Percentiles rank a stretch among this genome's conserved stretches.
Conservation (phyloP, 441 rosid species). For the Biscutella laevigata region DNA sequence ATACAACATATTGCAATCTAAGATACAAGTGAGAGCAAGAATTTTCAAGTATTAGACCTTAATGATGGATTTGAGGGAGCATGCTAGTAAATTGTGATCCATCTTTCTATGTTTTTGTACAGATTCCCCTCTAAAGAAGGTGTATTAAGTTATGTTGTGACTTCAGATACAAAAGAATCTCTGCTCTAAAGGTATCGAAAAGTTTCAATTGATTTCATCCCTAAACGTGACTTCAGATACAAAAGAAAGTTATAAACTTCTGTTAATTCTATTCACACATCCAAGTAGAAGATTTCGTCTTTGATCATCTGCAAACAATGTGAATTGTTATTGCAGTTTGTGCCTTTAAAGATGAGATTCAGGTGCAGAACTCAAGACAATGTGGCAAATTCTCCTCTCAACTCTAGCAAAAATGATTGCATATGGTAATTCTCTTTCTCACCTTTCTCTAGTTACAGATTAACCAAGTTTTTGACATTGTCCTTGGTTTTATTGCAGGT, state of each 20-base stretch:
- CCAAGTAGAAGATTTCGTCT: not conserved
- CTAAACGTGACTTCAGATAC: conserved; percentile 81
- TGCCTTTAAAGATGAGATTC: conserved; percentile 49
- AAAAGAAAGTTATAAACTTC: conserved; percentile 56
- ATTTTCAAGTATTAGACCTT: not conserved
- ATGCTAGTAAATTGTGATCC: not conserved
- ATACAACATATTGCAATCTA: conserved; percentile 77
- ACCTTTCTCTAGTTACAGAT: not conserved
- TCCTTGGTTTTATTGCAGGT: conserved; percentile 39
- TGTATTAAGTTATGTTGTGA: conserved; percentile 50
- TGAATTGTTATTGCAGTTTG: conserved; percentile 36
- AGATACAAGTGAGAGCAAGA: conserved; percentile 48
- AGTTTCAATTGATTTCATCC: no score
- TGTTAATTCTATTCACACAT: not conserved
- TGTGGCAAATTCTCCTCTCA: conserved; percentile 24
- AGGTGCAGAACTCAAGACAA: conserved; percentile 48
- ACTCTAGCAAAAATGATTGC: conserved; percentile 36
- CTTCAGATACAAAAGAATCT: no score
- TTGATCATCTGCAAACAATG: not conserved
- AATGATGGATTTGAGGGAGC: not conserved
- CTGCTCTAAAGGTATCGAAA: no score
- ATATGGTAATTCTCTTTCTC: conserved; percentile 43
- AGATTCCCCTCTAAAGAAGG: conserved; percentile 77
- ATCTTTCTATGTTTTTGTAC: conserved; percentile 5
- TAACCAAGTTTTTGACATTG: not conserved